Evolutionary conservation across 768 basidiomycete genomes (phyloP).

Genomic region (Xanthoconium purpureum): DNA sequence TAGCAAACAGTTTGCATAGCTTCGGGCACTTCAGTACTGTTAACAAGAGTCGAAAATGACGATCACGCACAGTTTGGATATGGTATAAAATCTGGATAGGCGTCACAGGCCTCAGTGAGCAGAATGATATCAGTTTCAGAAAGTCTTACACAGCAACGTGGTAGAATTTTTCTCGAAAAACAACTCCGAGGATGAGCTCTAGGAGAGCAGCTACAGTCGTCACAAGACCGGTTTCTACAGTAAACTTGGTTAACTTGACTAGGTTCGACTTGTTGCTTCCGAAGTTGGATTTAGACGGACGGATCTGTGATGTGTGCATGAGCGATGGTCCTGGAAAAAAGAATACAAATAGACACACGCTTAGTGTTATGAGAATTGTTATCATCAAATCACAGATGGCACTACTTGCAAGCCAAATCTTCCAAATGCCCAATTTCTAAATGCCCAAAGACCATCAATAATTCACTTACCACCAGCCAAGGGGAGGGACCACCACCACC

Average conservation of each 20-base stretch:
- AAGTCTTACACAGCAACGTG: constrained; percentile 20
- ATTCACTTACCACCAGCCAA: too few relatives aligned
- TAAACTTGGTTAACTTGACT: constrained; percentile 16
- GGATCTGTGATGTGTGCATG: constrained; percentile 9
- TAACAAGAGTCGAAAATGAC: not conserved
- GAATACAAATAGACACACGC: too few relatives aligned
- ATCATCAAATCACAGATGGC: too few relatives aligned
- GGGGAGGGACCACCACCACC: too few relatives aligned
- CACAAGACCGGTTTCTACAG: constrained; percentile 25
- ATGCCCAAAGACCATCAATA: too few relatives aligned
- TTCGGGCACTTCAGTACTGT: not conserved
- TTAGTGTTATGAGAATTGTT: too few relatives aligned
- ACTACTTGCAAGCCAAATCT: too few relatives aligned
- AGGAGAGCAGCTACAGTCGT: constrained; percentile 18
- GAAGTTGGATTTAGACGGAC: constrained; percentile 6
- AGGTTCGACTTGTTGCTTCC: not conserved
- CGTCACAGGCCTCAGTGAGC: not conserved
- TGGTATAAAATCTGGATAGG: constrained; percentile 11
- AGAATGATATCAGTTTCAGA: not conserved
- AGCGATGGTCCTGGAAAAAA: not conserved
- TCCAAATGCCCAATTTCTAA: too few relatives aligned
- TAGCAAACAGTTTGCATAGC: constrained; percentile 19
- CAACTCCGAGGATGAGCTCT: constrained; percentile 14
- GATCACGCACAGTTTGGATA: constrained; percentile 15
- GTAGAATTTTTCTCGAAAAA: not conserved